A percentile compares a stretch with the other conserved stretches of the same genome.
Evolutionary conservation across 164 flowering plant genomes (phyloP).

Genomic region (Kingdonia uniflora): DNA sequence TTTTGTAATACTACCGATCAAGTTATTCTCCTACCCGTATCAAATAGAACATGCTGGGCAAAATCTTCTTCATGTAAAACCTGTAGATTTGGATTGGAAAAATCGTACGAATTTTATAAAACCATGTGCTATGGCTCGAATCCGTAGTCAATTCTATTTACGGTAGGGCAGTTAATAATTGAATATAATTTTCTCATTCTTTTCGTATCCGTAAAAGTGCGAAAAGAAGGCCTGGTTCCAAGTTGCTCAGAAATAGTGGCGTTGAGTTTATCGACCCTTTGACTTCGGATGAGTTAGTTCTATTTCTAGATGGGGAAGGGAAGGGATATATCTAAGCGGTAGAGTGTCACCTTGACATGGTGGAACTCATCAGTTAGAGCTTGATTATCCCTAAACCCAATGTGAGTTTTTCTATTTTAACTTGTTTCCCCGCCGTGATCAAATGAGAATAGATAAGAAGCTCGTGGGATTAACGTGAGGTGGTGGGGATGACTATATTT

Average conservation of each 20-base stretch:
- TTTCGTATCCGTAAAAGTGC: not conserved
- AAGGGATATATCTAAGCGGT: not conserved
- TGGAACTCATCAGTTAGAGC: not conserved
- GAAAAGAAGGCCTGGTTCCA: not conserved
- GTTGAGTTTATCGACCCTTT: not conserved
- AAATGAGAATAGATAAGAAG: no score
- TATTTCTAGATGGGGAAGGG: not conserved
- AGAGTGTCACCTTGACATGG: not conserved
- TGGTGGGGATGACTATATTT: no score
- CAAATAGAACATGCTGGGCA: no score
- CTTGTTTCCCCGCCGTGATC: no score
- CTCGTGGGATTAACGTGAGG: no score
- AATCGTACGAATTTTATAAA: not conserved
- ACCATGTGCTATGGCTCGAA: not conserved
- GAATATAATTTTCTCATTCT: not conserved
- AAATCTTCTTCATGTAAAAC: no score
- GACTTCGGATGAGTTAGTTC: not conserved
- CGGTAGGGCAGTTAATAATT: not conserved
- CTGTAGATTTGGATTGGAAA: no score
- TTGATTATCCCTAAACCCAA: no score
- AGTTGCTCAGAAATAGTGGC: not conserved
- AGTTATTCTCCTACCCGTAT: no score
- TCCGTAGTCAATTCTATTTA: not conserved
- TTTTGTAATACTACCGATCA: no score
- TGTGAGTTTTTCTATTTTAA: no score